These are phyloP conservation scores for Blastobotrys robertii DNA, from an alignment of 805 yeast genomes.

Conservation along the genomic window DNA sequence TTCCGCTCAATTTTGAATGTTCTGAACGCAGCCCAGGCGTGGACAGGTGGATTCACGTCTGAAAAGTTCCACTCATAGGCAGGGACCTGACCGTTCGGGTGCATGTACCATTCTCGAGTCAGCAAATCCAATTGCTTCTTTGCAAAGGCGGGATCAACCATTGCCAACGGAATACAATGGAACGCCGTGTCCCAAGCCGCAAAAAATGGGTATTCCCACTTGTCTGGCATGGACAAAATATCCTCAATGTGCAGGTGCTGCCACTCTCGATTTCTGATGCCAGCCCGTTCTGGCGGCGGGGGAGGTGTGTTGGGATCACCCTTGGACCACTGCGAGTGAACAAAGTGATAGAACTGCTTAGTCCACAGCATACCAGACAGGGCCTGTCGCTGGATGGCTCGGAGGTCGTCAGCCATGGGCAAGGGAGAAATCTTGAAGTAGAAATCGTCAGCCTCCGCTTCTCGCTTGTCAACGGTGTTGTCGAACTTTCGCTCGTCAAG, in stretches of 20 bases:
- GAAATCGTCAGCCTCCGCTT: slow-evolving; percentile 85
- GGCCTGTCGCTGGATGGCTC: slow-evolving; percentile 85
- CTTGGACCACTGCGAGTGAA: slow-evolving; percentile 75
- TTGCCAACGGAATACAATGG: slow-evolving; percentile 86
- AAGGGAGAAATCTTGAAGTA: slow-evolving; percentile 82
- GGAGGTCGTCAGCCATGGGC: slow-evolving; percentile 69
- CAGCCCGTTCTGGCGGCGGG: slow-evolving; percentile 68
- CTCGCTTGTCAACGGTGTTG: slow-evolving; percentile 53
- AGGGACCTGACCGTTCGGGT: slow-evolving; percentile 95
- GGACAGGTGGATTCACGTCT: slow-evolving; percentile 96
- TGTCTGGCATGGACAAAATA: slow-evolving; percentile 81
- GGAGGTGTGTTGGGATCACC: slow-evolving; percentile 74
- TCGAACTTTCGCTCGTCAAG: slow-evolving; percentile 72
- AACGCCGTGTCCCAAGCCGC: slow-evolving; percentile 97
- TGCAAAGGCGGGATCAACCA: slow-evolving; percentile 89
- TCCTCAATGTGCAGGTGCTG: slow-evolving; percentile 81
- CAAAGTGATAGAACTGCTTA: slow-evolving; percentile 80
- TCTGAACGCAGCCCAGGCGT: slow-evolving; percentile 90
- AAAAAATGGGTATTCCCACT: slow-evolving; percentile 93
- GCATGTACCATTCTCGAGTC: slow-evolving; percentile 95
- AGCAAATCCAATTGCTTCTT: slow-evolving; percentile 77
- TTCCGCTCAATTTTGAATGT: slow-evolving; percentile 81
- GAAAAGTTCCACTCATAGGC: slow-evolving; percentile 95
- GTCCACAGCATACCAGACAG: slow-evolving; percentile 92
- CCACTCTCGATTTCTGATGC: slow-evolving; percentile 87